phyloP scores from a whole-genome alignment of 78 protist genomes.

The Creolimax fragrantissima region DNA sequence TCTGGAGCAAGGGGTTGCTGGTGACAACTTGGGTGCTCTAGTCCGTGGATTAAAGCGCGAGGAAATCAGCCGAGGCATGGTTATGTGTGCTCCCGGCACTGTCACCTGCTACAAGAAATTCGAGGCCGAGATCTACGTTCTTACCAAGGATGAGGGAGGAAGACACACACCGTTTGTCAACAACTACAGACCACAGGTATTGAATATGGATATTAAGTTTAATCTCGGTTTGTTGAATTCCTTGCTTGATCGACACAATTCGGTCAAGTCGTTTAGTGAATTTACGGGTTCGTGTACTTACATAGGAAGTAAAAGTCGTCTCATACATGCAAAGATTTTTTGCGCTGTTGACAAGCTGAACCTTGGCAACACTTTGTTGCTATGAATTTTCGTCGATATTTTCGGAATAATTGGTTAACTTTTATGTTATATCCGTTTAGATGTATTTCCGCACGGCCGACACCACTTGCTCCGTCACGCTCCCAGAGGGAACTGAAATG shows the following conservation, averaged over 20 bases:
- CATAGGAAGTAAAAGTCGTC: no score
- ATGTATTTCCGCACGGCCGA: constrained; percentile 87
- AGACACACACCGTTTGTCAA: constrained; percentile 83
- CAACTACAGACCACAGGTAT: constrained; percentile 69
- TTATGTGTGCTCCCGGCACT: constrained; percentile 64
- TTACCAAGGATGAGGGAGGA: constrained; percentile 89
- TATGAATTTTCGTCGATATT: no score
- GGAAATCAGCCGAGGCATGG: constrained; percentile 62
- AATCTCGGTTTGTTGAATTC: neutral
- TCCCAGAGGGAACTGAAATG: constrained; percentile 74
- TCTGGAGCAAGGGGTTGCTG: constrained; percentile 72
- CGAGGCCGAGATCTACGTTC: constrained; percentile 82
- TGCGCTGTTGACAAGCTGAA: no score
- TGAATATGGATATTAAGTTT: neutral
- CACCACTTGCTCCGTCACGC: constrained; percentile 72
- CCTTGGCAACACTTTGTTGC: no score
- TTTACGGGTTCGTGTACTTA: no score
- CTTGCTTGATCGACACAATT: neutral
- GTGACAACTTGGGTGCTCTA: constrained; percentile 89
- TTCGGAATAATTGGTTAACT: no score
- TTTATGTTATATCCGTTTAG: no score
- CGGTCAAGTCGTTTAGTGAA: neutral
- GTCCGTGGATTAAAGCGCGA: constrained; percentile 83
- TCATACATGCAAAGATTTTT: no score
- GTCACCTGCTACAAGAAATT: constrained; percentile 62